Evolutionary conservation across 2,329 filamentous ascomycete species (phyloP).

Genomic region (Trichoderma guizhouense): DNA sequence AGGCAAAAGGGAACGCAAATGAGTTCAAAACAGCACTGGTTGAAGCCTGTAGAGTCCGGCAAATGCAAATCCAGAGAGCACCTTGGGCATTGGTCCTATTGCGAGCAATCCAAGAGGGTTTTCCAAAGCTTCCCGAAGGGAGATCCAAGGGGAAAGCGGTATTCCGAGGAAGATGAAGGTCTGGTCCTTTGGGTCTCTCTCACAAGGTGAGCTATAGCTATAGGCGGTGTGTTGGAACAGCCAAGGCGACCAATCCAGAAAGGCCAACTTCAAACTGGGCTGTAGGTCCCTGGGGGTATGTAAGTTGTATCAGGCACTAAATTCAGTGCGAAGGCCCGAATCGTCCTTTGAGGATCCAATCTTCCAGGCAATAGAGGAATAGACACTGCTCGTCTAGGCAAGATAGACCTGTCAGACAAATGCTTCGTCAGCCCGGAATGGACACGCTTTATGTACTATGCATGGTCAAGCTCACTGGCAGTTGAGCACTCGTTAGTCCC

Average conservation of each 20-base stretch:
- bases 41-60: slow-evolving; percentile 15
- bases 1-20: not conserved
- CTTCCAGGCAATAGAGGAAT: slow-evolving; percentile 13
- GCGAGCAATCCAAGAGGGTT: slow-evolving; percentile 10
- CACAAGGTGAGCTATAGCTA: slow-evolving; percentile 15
- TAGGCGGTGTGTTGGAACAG: slow-evolving; percentile 18
- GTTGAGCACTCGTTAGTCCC: not conserved
- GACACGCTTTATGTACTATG: slow-evolving; percentile 19
- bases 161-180: slow-evolving; percentile 14
- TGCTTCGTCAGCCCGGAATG: slow-evolving; percentile 19
- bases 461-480: slow-evolving; percentile 16
- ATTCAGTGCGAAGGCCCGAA: slow-evolving; percentile 19
- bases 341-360: slow-evolving; percentile 18
- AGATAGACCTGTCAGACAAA: slow-evolving; percentile 18
- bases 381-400: slow-evolving; percentile 15
- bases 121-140: slow-evolving; percentile 1
- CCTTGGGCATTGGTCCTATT: slow-evolving; percentile 19
- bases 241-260: slow-evolving; percentile 18
- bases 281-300: slow-evolving; percentile 11
- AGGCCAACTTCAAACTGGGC: slow-evolving; percentile 12
- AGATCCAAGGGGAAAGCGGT: slow-evolving; percentile 15
- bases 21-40: not conserved
- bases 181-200: slow-evolving; percentile 14
- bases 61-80: slow-evolving; percentile 16
- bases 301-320: slow-evolving; percentile 19